Conservation (phyloP, 495 filamentous ascomycete species). For the Podospora comata region DNA sequence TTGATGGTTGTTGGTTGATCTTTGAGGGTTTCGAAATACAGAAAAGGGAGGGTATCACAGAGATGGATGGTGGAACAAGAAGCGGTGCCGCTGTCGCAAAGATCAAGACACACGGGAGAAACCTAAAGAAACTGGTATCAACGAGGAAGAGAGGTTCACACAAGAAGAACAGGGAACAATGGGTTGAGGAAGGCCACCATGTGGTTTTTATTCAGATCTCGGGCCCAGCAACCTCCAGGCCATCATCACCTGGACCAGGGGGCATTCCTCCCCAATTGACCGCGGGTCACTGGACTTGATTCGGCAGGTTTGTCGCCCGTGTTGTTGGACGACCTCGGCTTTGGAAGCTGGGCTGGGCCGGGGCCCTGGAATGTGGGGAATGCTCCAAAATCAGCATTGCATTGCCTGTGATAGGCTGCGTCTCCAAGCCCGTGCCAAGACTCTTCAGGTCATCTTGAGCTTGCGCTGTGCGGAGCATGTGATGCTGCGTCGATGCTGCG, state of each 20-base stretch:
- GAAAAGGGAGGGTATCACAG: conserved; percentile 1
- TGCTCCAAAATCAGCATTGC: conserved; percentile 16
- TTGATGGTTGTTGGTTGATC: background rate
- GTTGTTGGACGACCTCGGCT: conserved; percentile 23
- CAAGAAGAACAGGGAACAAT: conserved; percentile 2
- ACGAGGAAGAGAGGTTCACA: background rate
- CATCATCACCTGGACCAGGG: conserved; percentile 15
- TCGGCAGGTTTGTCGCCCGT: conserved; percentile 9
- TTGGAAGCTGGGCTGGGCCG: conserved; percentile 18
- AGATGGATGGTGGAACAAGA: conserved; percentile 10
- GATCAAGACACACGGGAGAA: conserved; percentile 4
- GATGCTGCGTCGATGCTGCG: conserved; percentile 17
- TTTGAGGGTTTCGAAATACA: background rate
- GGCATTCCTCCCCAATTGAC: conserved; percentile 1
- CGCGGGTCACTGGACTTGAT: conserved; percentile 11
- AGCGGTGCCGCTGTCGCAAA: conserved; percentile 5
- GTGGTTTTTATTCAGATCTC: conserved; percentile 3
- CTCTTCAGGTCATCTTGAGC: background rate
- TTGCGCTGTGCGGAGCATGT: conserved; percentile 21
- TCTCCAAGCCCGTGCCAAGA: background rate
- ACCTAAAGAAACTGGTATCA: background rate
- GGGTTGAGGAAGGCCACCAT: background rate
- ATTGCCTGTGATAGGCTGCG: conserved; percentile 20
- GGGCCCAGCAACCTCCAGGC: background rate
- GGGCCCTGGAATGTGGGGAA: conserved; percentile 19